These are phyloP conservation scores for Plasmodium ovale DNA, from an alignment of 169 alveolate genomes.

Conservation along the genomic window DNA sequence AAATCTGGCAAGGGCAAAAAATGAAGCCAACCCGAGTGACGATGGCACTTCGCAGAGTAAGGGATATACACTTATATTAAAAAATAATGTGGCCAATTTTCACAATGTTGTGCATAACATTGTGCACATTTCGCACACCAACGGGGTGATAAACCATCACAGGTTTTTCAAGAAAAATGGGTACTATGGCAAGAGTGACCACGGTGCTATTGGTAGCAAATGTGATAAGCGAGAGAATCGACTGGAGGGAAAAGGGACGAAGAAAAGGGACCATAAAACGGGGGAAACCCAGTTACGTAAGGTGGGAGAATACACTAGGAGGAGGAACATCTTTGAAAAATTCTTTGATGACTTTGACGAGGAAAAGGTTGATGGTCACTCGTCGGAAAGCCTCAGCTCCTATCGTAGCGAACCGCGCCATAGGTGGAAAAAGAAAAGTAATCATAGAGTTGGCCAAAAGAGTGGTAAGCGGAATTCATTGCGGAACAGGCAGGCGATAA, in stretches of 20 bases:
- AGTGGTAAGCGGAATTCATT: too few relatives aligned
- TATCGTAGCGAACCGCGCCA: background rate
- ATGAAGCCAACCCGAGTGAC: background rate
- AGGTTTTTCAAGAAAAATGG: conserved; percentile 43
- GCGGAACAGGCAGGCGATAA: background rate
- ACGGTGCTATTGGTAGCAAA: background rate
- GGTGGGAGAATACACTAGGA: background rate
- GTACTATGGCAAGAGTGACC: background rate
- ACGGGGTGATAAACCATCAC: conserved; percentile 49
- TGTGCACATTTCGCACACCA: conserved; percentile 25
- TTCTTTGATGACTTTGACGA: conserved; percentile 29
- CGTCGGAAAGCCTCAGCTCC: conserved; percentile 25
- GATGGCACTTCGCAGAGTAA: background rate
- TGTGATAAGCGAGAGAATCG: background rate
- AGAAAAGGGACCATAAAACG: background rate
- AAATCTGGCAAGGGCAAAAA: background rate
- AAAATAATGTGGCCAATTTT: conserved; percentile 62
- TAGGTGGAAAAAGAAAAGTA: conserved; percentile 15
- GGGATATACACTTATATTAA: conserved; percentile 68
- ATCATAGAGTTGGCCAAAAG: too few relatives aligned
- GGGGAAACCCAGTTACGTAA: background rate
- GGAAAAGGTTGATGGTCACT: background rate
- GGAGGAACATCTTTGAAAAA: background rate
- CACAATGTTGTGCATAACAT: conserved; percentile 74
- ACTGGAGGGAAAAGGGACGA: background rate